Conservation (phyloP, 2,329 filamentous ascomycete genomes). For the Penicillium occitanis region DNA sequence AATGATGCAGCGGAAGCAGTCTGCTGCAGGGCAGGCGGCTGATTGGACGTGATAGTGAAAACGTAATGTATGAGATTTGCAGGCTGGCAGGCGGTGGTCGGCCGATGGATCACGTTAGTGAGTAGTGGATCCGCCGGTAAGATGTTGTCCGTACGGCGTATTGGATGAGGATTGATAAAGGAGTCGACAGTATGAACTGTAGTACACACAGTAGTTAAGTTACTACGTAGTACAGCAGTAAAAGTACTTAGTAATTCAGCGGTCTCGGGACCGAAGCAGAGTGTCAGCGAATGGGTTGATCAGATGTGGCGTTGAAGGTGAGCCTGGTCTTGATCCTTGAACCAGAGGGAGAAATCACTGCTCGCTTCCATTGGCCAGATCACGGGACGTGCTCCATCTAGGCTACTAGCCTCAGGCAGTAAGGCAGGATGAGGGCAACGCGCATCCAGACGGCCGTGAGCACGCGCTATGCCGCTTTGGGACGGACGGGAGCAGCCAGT, state of each 20-base stretch:
- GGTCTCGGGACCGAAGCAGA: slow-evolving; percentile 5
- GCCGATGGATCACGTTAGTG: not conserved
- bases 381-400: not conserved
- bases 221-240: no score
- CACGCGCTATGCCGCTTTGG: slow-evolving; percentile 19
- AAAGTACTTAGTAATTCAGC: not conserved
- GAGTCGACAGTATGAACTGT: not conserved
- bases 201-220: no score
- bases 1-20: slow-evolving; percentile 9
- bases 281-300: not conserved
- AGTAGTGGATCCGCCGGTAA: slow-evolving; percentile 10
- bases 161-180: not conserved
- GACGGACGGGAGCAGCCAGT: not conserved
- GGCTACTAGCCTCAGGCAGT: not conserved
- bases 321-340: not conserved
- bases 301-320: slow-evolving; percentile 9
- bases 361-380: slow-evolving; percentile 8
- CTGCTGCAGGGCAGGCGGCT: slow-evolving; percentile 11
- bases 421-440: slow-evolving; percentile 14
- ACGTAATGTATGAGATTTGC: slow-evolving; percentile 14
- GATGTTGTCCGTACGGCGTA: slow-evolving; percentile 6
- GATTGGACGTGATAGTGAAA: slow-evolving; percentile 15
- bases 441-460: slow-evolving; percentile 12
- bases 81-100: slow-evolving; percentile 1
- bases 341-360: slow-evolving; percentile 3